Evolutionary conservation across 2,329 filamentous ascomycete genomes (phyloP).

Genomic region (Cordyceps farinosa): DNA sequence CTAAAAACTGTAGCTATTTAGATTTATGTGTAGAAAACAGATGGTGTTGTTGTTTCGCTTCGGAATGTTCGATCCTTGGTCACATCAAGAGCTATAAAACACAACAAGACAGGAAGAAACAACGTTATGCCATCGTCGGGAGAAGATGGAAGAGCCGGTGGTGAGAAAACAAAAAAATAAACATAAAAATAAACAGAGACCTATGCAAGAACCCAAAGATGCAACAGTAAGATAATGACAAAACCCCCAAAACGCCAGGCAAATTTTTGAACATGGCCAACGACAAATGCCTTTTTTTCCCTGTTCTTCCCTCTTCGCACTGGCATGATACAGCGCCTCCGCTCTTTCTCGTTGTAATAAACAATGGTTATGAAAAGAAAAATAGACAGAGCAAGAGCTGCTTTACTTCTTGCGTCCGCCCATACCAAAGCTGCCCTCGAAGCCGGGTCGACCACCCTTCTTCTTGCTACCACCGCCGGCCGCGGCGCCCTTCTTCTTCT

Average conservation of each 20-base stretch:
- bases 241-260: constrained; percentile 11
- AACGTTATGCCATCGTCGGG: neutral
- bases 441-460: constrained; percentile 59
- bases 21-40: no score
- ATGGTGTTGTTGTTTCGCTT: neutral
- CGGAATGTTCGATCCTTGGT: neutral
- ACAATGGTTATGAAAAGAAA: neutral
- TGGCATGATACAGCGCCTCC: neutral
- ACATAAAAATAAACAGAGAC: neutral
- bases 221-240: constrained; percentile 1
- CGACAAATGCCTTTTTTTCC: neutral
- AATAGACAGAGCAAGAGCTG: neutral
- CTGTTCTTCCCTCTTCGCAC: neutral
- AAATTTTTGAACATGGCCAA: constrained; percentile 8
- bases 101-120: neutral
- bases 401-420: constrained; percentile 46
- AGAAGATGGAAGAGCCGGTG: no score
- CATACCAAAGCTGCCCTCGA: constrained; percentile 64
- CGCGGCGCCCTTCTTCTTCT: constrained; percentile 48
- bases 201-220: constrained; percentile 2
- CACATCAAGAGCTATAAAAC: neutral
- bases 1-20: no score
- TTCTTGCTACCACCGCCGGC: constrained; percentile 32
- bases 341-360: neutral
- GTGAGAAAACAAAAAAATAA: neutral